Percentiles rank a stretch among this genome's conserved stretches.
phyloP scores from a whole-genome alignment of 768 basidiomycete genomes.

The Lactifluus pinguis region DNA sequence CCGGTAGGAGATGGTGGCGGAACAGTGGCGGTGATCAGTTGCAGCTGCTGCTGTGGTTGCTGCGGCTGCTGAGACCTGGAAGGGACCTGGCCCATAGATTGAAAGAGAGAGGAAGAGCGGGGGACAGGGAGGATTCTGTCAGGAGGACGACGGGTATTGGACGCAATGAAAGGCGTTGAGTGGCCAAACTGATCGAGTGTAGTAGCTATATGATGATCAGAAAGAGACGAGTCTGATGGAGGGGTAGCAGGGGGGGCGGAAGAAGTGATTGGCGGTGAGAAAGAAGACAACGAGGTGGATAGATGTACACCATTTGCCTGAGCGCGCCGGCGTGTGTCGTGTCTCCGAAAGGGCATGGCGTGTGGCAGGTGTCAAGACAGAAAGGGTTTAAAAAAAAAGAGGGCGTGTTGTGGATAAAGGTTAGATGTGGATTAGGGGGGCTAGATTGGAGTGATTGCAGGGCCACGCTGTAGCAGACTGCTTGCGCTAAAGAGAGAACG shows the following conservation, averaged over 20 bases:
- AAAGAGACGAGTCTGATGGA: constrained; percentile 30
- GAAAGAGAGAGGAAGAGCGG: constrained; percentile 26
- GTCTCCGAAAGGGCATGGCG: constrained; percentile 17
- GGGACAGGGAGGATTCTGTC: constrained; percentile 23
- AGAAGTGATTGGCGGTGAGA: constrained; percentile 33
- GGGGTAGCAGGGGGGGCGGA: constrained; percentile 32
- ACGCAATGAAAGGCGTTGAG: constrained; percentile 23
- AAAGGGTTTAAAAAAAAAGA: not conserved
- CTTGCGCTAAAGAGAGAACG: constrained; percentile 4
- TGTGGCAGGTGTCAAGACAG: not conserved
- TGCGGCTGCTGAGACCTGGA: constrained; percentile 21
- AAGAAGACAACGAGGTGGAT: constrained; percentile 35
- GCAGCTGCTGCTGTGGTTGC: too few species aligned
- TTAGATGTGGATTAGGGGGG: constrained; percentile 16
- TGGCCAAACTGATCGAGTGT: constrained; percentile 34
- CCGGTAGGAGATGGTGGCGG: constrained; percentile 21
- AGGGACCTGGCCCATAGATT: constrained; percentile 34
- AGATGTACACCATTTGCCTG: constrained; percentile 25
- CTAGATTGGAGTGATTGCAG: constrained; percentile 15
- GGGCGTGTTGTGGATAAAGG: not conserved
- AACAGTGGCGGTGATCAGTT: constrained; percentile 4
- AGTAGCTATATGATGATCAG: constrained; percentile 29
- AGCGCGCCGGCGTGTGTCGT: constrained; percentile 11
- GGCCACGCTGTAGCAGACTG: constrained; percentile 14
- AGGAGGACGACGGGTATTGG: constrained; percentile 23